These are phyloP conservation scores for Aureobasidium sp. DNA, from an alignment of 2,329 filamentous ascomycete genomes.

Conservation along the genomic window DNA sequence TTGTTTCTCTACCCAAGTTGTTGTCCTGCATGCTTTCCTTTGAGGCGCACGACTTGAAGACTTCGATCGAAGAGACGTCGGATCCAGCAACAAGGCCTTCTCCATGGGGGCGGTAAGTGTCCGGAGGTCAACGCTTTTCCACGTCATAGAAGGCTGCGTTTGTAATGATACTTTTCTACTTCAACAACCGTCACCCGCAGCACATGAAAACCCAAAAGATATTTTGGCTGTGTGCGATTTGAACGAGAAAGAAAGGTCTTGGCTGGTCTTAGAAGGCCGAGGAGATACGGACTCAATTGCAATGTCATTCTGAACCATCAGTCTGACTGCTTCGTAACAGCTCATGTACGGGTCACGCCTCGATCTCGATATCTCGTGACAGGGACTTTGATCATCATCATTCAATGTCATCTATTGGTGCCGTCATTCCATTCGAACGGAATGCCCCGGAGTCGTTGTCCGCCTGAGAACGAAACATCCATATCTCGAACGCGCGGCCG, in stretches of 20 bases:
- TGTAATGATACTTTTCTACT: background rate
- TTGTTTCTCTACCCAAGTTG: background rate
- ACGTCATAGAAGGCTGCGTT: background rate
- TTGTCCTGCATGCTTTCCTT: background rate
- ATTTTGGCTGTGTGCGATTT: background rate
- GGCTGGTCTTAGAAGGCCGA: background rate
- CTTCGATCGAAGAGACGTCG: background rate
- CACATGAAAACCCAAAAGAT: background rate
- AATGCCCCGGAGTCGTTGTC: background rate
- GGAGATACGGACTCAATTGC: background rate
- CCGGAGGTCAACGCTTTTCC: background rate
- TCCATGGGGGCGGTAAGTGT: background rate
- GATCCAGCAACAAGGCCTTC: background rate
- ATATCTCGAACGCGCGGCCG: slow-evolving; percentile 1
- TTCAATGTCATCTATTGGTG: background rate
- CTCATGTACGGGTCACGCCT: background rate
- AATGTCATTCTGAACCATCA: background rate
- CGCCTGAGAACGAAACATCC: background rate
- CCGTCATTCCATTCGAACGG: background rate
- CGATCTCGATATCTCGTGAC: background rate
- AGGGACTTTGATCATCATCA: background rate
- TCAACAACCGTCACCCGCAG: background rate
- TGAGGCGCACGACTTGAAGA: background rate
- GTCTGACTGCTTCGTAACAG: background rate
- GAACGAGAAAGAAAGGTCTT: background rate